Evolutionary conservation across 192 early-diverging fungal genomes (phyloP), one percentile per base, ranked within the genome.

Genomic region (Coemansia sp.): DNA sequence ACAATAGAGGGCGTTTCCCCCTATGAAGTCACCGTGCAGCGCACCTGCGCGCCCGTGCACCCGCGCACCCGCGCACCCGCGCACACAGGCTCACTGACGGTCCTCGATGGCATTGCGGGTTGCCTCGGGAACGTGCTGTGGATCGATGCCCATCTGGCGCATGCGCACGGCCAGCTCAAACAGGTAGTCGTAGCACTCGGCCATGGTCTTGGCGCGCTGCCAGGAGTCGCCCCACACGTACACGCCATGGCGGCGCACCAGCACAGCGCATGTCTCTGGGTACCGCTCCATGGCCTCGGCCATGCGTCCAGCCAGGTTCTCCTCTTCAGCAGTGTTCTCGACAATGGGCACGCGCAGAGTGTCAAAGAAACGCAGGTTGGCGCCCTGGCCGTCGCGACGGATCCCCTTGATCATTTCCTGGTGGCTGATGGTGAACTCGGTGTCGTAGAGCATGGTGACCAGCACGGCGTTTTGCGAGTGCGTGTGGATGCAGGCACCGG

Each of bases 371-470:
- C 80, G 60, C 22, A 87, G 75, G 61, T 83, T 87, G 14, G 71
- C 58, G 40, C 80, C 79, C 2, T 81, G 72, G 27, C 58, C 68
- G 3, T 93, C 95, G 17, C 81, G 78, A 20, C 87, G 76, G 42
- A 98, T 98, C 5, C 95, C 95, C 77, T 98, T 98, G 77, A 98
- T 98, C 95, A 98, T 98, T 62, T 98, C 95, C 62, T 96, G 93
- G 67, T 96, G 91, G 8, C 91, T 89, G 47, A 98, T 94, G 10
- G 64, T 64, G 73, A 98, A 98, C 38, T 78, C 81, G 6, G 82
- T 72, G 9, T 85, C 85, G 50, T 79, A 92, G 32, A 98, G 64
- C 60, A 98, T 63, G 0, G 95, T 96, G 4, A 73, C 92, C 85
- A 98, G 86, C 17, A 98, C 92, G 1, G 95, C 95, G 60, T 91